Evolutionary conservation across 371 early-diverging fungal species (phyloP), one percentile per base, ranked within the genome.

Genomic region (Mucor saturninus): DNA sequence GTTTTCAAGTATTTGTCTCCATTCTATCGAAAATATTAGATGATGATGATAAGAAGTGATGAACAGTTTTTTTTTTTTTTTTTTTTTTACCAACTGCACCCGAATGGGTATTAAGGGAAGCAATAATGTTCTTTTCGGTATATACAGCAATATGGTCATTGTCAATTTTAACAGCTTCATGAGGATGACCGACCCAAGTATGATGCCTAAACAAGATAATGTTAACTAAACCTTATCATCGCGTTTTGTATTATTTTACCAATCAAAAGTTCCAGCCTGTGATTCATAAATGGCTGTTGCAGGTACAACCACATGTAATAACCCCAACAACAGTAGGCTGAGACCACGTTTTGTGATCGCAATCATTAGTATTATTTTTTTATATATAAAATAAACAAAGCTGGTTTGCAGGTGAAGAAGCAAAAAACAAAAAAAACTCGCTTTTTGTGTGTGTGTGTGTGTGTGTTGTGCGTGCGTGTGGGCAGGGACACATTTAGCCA

Each of bases 61-160:
- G n/a, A 6, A 14, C n/a, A 53, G 5, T n/a, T 3, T 2, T n/a
- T 53, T 15, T 49, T 40, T n/a, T n/a, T 3, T 2, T n/a, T 53
- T 15, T 49, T 40, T n/a, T 21, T 21, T 40, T n/a, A 90, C 90
- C 79, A 37, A 87, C 71, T 52, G 77, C 78, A 21, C 91, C 90
- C 3, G 80, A 79, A 40, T 81, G 75, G 3, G 80, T 65, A 45
- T 72, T 67, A 32, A 92, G 50, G 21, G 84, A 71, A 0, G 90
- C 89, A 28, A 92, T 59, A 4, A 85, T 83, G 61, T 89, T 88
- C 51, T 78, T 83, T 54, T 84, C 81, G 5, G 91, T 86, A 14
- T 80, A 86, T 21, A 89, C 81, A 53, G 73, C 68, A 21, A 90
- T 57, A 2, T 67, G 68, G 14, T 76, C 71, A 21, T 75, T 59